These are phyloP conservation scores for Thielaviopsis ethacetica DNA, from an alignment of 2,329 filamentous ascomycete genomes.

Conservation along the genomic window DNA sequence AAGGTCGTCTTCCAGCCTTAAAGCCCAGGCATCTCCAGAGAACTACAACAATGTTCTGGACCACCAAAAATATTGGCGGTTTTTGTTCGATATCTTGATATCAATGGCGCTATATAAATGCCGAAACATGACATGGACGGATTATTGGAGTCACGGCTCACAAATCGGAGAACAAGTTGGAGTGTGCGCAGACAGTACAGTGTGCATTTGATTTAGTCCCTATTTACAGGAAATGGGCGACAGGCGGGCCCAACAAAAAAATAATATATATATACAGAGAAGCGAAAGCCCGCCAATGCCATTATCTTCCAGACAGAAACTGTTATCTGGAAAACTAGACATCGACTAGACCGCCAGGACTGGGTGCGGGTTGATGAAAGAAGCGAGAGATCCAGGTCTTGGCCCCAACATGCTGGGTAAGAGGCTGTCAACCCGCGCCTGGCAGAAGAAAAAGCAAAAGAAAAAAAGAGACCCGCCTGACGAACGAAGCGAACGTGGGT, in stretches of 20 bases:
- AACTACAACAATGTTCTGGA: no score
- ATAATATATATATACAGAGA: neutral
- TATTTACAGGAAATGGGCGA: neutral
- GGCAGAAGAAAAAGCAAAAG: neutral
- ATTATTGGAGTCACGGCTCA: neutral
- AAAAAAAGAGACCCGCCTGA: neutral
- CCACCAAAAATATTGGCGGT: no score
- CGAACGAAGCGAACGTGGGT: constrained; percentile 1
- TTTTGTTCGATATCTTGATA: neutral
- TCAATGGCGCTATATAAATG: no score
- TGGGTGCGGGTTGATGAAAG: neutral
- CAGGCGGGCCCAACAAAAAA: neutral
- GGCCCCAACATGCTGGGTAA: neutral
- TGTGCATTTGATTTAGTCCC: neutral
- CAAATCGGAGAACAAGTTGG: neutral
- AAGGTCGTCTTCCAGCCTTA: neutral
- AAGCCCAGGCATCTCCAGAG: neutral
- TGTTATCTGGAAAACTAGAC: neutral
- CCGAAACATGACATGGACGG: neutral
- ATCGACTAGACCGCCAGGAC: neutral
- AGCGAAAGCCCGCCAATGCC: neutral
- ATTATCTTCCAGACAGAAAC: neutral
- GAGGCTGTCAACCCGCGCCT: neutral
- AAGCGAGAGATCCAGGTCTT: neutral
- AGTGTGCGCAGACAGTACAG: neutral